Evolutionary conservation across 1,284 basidiomycete genomes (phyloP), one percentile per base, ranked within the genome.

Genomic region (Ceratobasidium sp.): DNA sequence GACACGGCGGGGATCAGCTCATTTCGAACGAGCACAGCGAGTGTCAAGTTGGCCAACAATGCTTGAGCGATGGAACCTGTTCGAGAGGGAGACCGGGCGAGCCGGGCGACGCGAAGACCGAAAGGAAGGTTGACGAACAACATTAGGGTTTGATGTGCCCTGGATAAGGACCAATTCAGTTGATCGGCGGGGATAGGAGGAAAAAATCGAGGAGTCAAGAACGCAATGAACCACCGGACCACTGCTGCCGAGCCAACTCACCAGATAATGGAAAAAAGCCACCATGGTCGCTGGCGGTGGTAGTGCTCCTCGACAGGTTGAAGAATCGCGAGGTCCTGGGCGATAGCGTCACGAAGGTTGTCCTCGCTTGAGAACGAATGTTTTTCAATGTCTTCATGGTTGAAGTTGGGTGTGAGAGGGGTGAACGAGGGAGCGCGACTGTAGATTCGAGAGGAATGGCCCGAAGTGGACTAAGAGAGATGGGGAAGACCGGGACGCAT

Each of bases 211-310:
- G 23, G 26, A 28, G 64, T 61, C 33, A 39, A 35, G 35, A 35
- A 35, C 66, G n/a, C 11, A 7, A 42, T 39, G 45, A 39, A 33
- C 28, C 26, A 26, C 20, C 3, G 23, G 26, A 17, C 20, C 15
- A 5, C 33, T 7, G n/a, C 17, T 5, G 26, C 11, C 7, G 35
- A 45, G 42, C 42, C n/a, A 20, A 31, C 68, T 28, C 42, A 61
- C 68, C 54, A 73, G 0, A 73, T 23, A 54, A 73, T 73, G 17
- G 68, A 73, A 61, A 73, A 73, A 13, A 73, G 42, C 68, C 54
- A 73, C 54, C 37, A 73, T n/a, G 54, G 35, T 17, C 47, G 37
- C 58, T 73, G 68, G 15, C 68, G 68, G 47, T 73, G 68, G 42
- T 73, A 73, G 42, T 73, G 54, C 39, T 73, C 54, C 33, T 73